Conservation (phyloP, 177 flowering plant species). For the Telopea speciosissima region DNA sequence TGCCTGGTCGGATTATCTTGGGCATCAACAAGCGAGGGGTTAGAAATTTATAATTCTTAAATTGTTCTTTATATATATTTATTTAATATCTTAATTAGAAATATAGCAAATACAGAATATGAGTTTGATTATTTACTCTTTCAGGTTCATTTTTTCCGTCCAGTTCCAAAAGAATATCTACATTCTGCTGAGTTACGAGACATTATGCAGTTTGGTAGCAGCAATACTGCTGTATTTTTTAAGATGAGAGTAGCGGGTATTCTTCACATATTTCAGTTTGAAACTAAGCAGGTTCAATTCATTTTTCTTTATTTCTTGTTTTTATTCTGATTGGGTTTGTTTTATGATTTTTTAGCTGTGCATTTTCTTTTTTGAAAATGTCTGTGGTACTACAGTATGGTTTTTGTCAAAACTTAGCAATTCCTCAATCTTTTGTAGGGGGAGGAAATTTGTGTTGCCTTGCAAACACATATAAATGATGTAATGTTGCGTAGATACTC, state of each 20-base stretch:
- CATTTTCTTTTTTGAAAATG: background rate
- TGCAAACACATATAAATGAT: conserved; percentile 99
- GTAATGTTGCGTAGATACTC: conserved; percentile 98
- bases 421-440: conserved; percentile 46
- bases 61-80: background rate
- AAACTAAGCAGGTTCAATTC: conserved; percentile 85
- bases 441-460: conserved; percentile 98
- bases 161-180: conserved; percentile 97
- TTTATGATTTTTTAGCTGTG: background rate
- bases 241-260: conserved; percentile 99
- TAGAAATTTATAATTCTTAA: background rate
- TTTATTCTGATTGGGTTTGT: background rate
- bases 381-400: background rate
- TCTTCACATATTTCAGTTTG: conserved; percentile 98
- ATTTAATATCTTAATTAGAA: background rate
- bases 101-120: background rate
- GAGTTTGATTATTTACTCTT: conserved; percentile 9
- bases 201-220: conserved; percentile 99
- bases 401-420: background rate
- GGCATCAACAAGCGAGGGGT: conserved; percentile 98
- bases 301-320: background rate
- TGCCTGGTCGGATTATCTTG: conserved; percentile 84
- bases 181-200: conserved; percentile 97
- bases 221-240: conserved; percentile 97
- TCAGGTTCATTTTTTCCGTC: conserved; percentile 98